These are phyloP conservation scores for Dioszegia aurantiaca DNA, from an alignment of 768 basidiomycete species.

Conservation along the genomic window DNA sequence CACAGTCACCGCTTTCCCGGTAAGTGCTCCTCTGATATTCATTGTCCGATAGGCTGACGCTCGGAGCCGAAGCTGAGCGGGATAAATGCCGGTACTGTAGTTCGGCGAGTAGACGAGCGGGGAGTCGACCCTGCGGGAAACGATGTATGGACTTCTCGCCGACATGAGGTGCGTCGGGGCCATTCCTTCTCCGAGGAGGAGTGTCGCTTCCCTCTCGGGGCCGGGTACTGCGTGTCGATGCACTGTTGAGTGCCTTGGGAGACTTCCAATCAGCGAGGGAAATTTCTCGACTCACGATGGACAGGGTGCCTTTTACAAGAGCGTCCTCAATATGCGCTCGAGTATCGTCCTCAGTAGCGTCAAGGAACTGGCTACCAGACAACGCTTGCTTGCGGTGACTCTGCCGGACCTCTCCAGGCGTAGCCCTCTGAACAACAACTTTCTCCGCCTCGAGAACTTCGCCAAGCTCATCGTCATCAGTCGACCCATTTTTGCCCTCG, in stretches of 20 bases:
- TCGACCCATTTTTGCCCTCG: constrained; percentile 18
- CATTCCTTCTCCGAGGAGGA: constrained; percentile 19
- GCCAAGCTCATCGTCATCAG: constrained; percentile 48
- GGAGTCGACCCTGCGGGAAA: constrained; percentile 33
- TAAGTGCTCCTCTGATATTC: constrained; percentile 55
- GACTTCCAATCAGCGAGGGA: constrained; percentile 24
- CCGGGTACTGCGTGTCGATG: constrained; percentile 15
- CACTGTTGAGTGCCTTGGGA: constrained; percentile 21
- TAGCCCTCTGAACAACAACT: constrained; percentile 25
- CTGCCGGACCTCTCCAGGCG: constrained; percentile 29
- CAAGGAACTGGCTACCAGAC: constrained; percentile 51
- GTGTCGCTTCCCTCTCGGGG: constrained; percentile 38
- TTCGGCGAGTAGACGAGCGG: constrained; percentile 50
- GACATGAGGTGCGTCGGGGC: constrained; percentile 38
- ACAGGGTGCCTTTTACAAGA: constrained; percentile 62
- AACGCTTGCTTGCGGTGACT: constrained; percentile 40
- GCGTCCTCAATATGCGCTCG: constrained; percentile 85
- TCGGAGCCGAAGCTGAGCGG: constrained; percentile 21
- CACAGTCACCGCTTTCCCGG: constrained; percentile 56
- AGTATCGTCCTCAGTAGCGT: constrained; percentile 56
- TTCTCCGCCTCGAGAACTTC: constrained; percentile 48
- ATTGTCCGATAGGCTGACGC: constrained; percentile 21
- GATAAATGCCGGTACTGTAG: constrained; percentile 41
- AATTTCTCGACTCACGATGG: constrained; percentile 49
- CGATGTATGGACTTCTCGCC: constrained; percentile 41